Percentiles rank a stretch among this genome's conserved stretches.
phyloP scores from a whole-genome alignment of 768 basidiomycete genomes.

The Pulveroboletus ravenelii region DNA sequence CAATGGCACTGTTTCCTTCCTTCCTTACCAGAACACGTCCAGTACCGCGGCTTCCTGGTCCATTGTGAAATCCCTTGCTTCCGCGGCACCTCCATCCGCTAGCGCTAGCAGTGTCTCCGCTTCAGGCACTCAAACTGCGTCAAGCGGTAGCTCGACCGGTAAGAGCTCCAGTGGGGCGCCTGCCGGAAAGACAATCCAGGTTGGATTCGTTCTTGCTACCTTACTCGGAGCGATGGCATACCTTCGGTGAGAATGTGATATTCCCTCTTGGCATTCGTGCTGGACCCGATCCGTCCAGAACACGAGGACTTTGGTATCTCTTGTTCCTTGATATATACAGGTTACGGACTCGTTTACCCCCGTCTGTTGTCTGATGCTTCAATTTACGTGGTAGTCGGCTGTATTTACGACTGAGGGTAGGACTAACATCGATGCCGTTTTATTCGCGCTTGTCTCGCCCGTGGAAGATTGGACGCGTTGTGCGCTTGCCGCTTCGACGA shows the following conservation, averaged over 20 bases:
- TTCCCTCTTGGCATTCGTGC: neutral
- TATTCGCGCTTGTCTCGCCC: neutral
- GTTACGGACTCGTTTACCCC: neutral
- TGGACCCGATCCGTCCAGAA: neutral
- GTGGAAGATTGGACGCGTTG: neutral
- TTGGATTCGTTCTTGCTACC: constrained; percentile 9
- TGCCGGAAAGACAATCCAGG: constrained; percentile 10
- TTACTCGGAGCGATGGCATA: constrained; percentile 14
- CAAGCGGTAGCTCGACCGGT: constrained; percentile 13
- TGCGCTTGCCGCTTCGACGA: too few species aligned
- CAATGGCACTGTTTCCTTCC: constrained; percentile 53
- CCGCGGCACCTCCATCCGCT: constrained; percentile 37
- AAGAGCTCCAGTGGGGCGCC: constrained; percentile 11
- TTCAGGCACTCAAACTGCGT: constrained; percentile 16
- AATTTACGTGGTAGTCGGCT: neutral
- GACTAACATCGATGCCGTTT: neutral
- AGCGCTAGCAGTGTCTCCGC: constrained; percentile 8
- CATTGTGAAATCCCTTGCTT: constrained; percentile 39
- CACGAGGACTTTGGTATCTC: too few species aligned
- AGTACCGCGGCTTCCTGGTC: constrained; percentile 50
- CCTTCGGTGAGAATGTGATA: constrained; percentile 8
- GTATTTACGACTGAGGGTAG: neutral
- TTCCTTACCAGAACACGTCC: constrained; percentile 47
- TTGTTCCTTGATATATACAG: constrained; percentile 6
- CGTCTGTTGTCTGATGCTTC: neutral